Conservation (phyloP, 2,329 filamentous ascomycete species). For the Scytalidium sp. region DNA sequence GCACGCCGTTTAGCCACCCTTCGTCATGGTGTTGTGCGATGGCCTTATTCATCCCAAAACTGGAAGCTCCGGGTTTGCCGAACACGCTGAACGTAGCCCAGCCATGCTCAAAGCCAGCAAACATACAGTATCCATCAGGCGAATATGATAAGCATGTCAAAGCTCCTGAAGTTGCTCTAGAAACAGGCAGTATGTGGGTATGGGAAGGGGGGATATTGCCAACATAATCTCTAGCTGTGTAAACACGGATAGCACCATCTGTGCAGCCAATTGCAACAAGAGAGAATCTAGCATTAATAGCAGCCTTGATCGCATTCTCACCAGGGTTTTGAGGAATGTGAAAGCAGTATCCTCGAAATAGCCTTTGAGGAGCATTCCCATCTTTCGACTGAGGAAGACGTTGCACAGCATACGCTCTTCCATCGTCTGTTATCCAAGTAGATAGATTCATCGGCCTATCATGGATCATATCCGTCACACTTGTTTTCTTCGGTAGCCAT, state of each 20-base stretch:
- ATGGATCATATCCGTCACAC: slow-evolving; percentile 81
- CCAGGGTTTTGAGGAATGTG: slow-evolving; percentile 63
- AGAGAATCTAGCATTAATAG: slow-evolving; percentile 94
- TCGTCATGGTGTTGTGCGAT: slow-evolving; percentile 70
- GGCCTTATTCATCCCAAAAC: slow-evolving; percentile 68
- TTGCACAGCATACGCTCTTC: slow-evolving; percentile 88
- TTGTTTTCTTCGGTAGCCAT: slow-evolving; percentile 77
- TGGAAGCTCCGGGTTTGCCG: slow-evolving; percentile 82
- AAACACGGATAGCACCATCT: slow-evolving; percentile 81
- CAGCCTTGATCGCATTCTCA: slow-evolving; percentile 66
- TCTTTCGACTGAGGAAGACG: slow-evolving; percentile 49
- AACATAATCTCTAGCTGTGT: slow-evolving; percentile 87
- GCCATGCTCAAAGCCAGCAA: slow-evolving; percentile 86
- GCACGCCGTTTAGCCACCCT: slow-evolving; percentile 78
- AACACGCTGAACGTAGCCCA: slow-evolving; percentile 99
- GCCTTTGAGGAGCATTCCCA: slow-evolving; percentile 45
- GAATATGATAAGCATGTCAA: slow-evolving; percentile 81
- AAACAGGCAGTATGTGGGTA: slow-evolving; percentile 67
- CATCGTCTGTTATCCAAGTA: slow-evolving; percentile 88
- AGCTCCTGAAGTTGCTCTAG: slow-evolving; percentile 62
- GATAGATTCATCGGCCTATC: slow-evolving; percentile 95
- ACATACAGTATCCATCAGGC: slow-evolving; percentile 93
- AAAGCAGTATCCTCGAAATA: slow-evolving; percentile 91
- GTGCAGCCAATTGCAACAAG: slow-evolving; percentile 82
- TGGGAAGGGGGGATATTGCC: slow-evolving; percentile 91